These are phyloP conservation scores for Wallacemonas sp. DNA, from an alignment of 208 protist genomes.

Conservation along the genomic window DNA sequence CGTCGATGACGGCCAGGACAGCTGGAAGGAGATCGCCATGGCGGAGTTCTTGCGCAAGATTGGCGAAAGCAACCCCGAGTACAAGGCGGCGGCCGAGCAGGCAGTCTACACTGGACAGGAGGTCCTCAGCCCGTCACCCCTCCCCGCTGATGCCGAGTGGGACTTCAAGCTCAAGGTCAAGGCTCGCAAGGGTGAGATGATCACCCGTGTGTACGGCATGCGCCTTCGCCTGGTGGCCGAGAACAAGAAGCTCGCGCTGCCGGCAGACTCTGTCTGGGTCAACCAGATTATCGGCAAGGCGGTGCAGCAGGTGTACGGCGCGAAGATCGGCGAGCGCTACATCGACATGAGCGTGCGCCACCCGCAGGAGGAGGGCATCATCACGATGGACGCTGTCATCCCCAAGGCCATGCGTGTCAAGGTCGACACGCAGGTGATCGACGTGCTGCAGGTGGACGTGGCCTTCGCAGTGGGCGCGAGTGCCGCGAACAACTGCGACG, in stretches of 20 bases:
- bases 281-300: constrained; percentile 31
- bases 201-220: constrained; percentile 30
- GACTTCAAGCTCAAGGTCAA: constrained; percentile 26
- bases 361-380: constrained; percentile 16
- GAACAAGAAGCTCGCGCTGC: constrained; percentile 21
- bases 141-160: constrained; percentile 21
- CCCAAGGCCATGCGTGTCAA: constrained; percentile 26
- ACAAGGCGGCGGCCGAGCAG: constrained; percentile 5
- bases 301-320: constrained; percentile 18
- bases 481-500: constrained; percentile 16
- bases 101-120: constrained; percentile 31
- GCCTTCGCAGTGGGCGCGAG: constrained; percentile 14
- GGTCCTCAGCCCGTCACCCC: constrained; percentile 18
- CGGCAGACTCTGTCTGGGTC: constrained; percentile 18
- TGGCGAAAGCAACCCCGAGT: constrained; percentile 13
- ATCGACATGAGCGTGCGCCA: constrained; percentile 23
- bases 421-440: constrained; percentile 1
- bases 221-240: constrained; percentile 22
- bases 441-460: constrained; percentile 47
- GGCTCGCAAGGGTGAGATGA: constrained; percentile 7
- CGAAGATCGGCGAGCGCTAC: constrained; percentile 22
- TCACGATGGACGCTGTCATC: constrained; percentile 36
- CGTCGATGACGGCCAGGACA: constrained; percentile 22
- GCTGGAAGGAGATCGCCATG: constrained; percentile 31
- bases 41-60: constrained; percentile 22